These are phyloP conservation scores for Marasmius sp. DNA, from an alignment of 1,284 basidiomycete genomes.

Conservation along the genomic window DNA sequence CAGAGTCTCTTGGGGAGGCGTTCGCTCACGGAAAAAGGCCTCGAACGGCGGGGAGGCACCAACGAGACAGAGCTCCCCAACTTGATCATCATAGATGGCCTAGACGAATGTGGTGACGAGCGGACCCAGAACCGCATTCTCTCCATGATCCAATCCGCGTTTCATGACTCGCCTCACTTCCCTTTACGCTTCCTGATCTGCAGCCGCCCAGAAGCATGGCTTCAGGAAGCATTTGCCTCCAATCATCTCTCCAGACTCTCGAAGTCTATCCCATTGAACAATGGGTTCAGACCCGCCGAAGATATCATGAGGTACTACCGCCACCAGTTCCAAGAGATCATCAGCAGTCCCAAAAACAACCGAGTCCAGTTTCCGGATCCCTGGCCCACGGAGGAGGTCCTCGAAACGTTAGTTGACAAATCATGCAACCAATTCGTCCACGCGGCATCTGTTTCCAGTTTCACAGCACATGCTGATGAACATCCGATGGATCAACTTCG, in stretches of 20 bases:
- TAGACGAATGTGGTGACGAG: neutral
- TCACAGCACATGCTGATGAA: neutral
- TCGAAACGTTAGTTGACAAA: conserved; percentile 5
- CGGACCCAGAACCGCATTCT: neutral
- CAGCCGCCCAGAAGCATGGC: neutral
- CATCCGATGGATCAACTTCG: conserved; percentile 4
- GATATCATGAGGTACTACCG: neutral
- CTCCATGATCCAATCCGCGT: neutral
- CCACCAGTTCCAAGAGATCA: neutral
- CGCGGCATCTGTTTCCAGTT: conserved; percentile 11
- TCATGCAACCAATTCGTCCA: conserved; percentile 12
- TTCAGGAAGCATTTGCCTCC: neutral
- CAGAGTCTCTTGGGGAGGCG: too few species aligned
- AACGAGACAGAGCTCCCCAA: neutral
- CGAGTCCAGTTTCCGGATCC: neutral
- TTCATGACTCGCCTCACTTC: neutral
- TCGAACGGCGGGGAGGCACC: too few species aligned
- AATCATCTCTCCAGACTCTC: neutral
- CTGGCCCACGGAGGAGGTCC: conserved; percentile 5
- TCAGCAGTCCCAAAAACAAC: neutral
- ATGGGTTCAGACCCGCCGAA: neutral
- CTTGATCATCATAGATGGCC: neutral
- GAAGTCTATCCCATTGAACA: neutral
- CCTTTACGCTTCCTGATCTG: neutral
- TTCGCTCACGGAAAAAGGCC: neutral